Evolutionary conservation across 495 filamentous ascomycete species (phyloP).

Genomic region (Wilcoxina mikolae): DNA sequence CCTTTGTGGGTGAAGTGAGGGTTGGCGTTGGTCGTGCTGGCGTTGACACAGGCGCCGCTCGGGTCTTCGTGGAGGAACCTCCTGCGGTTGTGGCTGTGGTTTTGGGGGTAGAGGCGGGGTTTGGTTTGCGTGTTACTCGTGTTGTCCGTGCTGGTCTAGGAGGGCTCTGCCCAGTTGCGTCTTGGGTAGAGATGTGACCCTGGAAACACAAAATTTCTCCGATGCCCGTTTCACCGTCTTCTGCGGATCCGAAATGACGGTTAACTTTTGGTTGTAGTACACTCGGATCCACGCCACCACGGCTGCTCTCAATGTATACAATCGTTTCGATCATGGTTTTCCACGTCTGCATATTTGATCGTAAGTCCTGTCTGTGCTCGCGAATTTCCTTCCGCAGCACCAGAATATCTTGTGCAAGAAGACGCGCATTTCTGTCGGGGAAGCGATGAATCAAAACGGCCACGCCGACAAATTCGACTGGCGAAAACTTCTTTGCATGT

Average conservation of each 20-base stretch:
- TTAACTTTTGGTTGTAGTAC: background rate
- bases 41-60: too few species aligned
- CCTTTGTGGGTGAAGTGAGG: too few species aligned
- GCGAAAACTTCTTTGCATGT: slow-evolving; percentile 32
- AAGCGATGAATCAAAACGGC: slow-evolving; percentile 33
- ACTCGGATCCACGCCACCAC: slow-evolving; percentile 7
- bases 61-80: too few species aligned
- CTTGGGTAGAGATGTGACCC: background rate
- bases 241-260: background rate
- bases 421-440: slow-evolving; percentile 26
- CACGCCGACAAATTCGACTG: slow-evolving; percentile 35
- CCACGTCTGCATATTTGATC: slow-evolving; percentile 33
- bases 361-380: slow-evolving; percentile 30
- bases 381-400: slow-evolving; percentile 31
- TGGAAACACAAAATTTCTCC: background rate
- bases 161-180: background rate
- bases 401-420: slow-evolving; percentile 34
- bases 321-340: slow-evolving; percentile 31
- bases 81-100: too few species aligned
- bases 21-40: too few species aligned
- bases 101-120: too few species aligned
- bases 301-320: slow-evolving; percentile 22
- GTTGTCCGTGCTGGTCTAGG: background rate
- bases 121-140: background rate
- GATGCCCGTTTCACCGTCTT: background rate